Evolutionary conservation across 441 rosid genomes (phyloP).

Genomic region (Erodium moschatum): DNA sequence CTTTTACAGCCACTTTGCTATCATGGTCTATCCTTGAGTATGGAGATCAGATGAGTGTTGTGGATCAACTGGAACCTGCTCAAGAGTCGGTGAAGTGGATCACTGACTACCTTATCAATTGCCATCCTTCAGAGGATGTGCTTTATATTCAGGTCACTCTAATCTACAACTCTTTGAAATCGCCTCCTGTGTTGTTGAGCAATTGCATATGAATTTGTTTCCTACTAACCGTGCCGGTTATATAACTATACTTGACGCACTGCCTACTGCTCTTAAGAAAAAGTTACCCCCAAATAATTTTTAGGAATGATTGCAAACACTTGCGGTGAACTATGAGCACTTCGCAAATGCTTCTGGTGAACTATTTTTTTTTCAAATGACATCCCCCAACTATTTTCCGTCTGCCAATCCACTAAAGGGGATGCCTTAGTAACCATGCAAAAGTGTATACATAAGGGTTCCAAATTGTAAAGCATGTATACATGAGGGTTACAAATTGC

Average conservation of each 20-base stretch:
- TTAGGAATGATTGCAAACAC: no score
- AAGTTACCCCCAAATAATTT: background rate
- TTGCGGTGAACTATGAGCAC: no score
- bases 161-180: background rate
- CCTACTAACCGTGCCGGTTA: background rate
- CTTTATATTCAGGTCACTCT: constrained; percentile 50
- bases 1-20: constrained; percentile 58
- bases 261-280: background rate
- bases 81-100: constrained; percentile 63
- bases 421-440: no score
- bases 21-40: constrained; percentile 62
- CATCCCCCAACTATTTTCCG: no score
- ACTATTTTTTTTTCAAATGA: no score
- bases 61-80: constrained; percentile 50
- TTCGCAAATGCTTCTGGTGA: no score
- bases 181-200: background rate
- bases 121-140: constrained; percentile 45
- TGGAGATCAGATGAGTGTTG: constrained; percentile 60
- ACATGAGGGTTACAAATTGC: no score
- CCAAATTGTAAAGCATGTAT: no score
- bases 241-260: background rate
- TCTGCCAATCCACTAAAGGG: no score
- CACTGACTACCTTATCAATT: constrained; percentile 59
- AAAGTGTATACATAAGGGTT: no score
- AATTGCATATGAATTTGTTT: background rate